Evolutionary conservation across 768 basidiomycete genomes (phyloP).

Genomic region (Boletus pseudopeckii): DNA sequence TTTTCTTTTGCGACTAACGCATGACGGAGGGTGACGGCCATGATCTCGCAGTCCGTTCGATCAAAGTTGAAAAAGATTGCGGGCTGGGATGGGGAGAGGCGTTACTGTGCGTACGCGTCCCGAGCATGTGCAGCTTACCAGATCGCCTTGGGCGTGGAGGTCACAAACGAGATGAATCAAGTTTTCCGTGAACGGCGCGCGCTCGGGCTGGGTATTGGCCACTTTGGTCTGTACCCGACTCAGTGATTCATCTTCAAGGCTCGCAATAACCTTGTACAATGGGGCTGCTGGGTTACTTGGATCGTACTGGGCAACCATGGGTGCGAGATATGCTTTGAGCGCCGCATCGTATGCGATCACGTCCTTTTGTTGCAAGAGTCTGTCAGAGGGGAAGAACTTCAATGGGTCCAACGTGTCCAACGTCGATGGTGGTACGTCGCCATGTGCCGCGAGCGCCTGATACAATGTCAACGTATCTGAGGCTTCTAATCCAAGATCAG

Average conservation of each 20-base stretch:
- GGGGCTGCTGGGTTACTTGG: constrained; percentile 32
- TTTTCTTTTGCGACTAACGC: constrained; percentile 43
- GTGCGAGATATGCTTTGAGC: constrained; percentile 44
- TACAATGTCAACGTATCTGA: constrained; percentile 54
- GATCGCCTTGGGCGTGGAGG: constrained; percentile 48
- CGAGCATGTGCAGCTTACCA: constrained; percentile 39
- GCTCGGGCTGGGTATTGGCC: constrained; percentile 35
- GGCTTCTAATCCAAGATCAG: constrained; percentile 63
- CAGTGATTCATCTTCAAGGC: constrained; percentile 40
- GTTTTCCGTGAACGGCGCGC: constrained; percentile 36
- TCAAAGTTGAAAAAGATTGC: constrained; percentile 70
- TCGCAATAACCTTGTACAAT: constrained; percentile 37
- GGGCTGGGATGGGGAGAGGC: constrained; percentile 37
- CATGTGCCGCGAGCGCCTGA: constrained; percentile 35
- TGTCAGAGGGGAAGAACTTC: constrained; percentile 40
- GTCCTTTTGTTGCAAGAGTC: constrained; percentile 55
- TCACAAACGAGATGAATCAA: constrained; percentile 55
- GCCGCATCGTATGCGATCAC: constrained; percentile 54
- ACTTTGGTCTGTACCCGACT: constrained; percentile 13
- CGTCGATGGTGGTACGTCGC: constrained; percentile 21
- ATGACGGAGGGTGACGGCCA: constrained; percentile 39
- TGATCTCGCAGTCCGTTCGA: constrained; percentile 53
- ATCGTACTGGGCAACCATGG: constrained; percentile 38
- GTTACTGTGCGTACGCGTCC: too few species aligned
- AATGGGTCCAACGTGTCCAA: constrained; percentile 38